A percentile compares a stretch with the other conserved stretches of the same genome.
Conservation (phyloP, 176 grass and related monocot genomes). For the Alopecurus myosuroides region DNA sequence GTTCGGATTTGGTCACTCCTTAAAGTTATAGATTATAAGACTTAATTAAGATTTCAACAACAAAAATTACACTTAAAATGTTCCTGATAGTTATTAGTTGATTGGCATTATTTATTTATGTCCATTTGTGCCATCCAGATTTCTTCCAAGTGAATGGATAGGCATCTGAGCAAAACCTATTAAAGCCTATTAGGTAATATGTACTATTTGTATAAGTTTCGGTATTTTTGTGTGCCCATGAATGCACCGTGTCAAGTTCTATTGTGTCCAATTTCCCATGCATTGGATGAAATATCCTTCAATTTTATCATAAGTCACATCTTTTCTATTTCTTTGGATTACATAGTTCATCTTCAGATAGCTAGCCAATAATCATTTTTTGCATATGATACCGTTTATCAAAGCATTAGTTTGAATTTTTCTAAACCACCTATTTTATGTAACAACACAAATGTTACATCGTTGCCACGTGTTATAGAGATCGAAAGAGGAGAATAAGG, state of each 20-base stretch:
- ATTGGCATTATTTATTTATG: not conserved
- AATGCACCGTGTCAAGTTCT: not conserved
- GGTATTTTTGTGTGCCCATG: not conserved
- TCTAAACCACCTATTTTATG: not conserved
- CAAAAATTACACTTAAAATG: not conserved
- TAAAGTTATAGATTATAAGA: not conserved
- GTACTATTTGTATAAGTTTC: not conserved
- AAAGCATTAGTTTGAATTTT: not conserved
- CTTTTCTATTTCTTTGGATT: not conserved
- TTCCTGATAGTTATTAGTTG: not conserved
- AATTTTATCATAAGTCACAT: not conserved
- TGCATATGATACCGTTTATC: not conserved
- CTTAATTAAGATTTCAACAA: not conserved
- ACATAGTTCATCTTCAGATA: not conserved
- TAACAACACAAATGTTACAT: slow-evolving; percentile 89
- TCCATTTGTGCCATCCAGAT: not conserved
- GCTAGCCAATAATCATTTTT: not conserved
- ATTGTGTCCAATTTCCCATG: not conserved
- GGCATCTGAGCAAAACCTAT: not conserved
- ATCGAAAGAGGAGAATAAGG: slow-evolving; percentile 85
- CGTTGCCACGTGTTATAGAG: slow-evolving; percentile 87
- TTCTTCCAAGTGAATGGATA: not conserved
- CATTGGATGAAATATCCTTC: not conserved
- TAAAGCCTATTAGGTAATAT: not conserved
- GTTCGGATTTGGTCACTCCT: not conserved